phyloP scores from a whole-genome alignment of 2,329 filamentous ascomycete genomes.

The Botrytis aclada region DNA sequence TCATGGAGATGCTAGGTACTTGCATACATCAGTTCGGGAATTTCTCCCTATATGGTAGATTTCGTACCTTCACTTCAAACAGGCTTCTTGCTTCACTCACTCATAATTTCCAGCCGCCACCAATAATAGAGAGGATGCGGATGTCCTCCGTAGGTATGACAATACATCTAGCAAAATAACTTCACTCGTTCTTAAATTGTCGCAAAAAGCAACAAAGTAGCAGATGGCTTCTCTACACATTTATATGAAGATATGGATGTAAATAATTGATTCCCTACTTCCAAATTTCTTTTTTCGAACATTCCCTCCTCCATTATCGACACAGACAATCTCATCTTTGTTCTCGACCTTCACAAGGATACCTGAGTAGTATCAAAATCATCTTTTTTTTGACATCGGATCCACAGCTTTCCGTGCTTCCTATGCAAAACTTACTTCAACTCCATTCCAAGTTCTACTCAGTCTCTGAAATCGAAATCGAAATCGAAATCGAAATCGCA shows the following conservation, averaged over 20 bases:
- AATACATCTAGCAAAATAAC: background rate
- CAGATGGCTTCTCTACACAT: background rate
- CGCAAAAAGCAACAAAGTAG: background rate
- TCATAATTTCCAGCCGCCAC: background rate
- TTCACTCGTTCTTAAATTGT: background rate
- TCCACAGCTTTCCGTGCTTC: conserved; percentile 9
- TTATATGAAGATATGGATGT: background rate
- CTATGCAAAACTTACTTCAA: conserved; percentile 5
- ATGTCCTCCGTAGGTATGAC: background rate
- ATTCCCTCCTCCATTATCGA: background rate
- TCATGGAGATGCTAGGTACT: background rate
- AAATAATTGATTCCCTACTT: background rate
- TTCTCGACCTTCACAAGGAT: conserved; percentile 9
- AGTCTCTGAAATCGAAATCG: background rate
- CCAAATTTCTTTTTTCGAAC: background rate
- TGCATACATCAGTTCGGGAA: background rate
- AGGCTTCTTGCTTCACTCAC: background rate
- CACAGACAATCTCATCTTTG: background rate
- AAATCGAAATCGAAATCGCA: background rate
- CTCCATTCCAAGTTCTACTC: background rate
- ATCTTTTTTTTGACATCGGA: conserved; percentile 14
- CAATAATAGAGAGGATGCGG: background rate
- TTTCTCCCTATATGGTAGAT: background rate
- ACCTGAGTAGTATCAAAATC: background rate
- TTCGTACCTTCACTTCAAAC: background rate